Conservation (phyloP, 192 early-diverging fungal genomes). For the Phlyctochytrium arcticum region DNA sequence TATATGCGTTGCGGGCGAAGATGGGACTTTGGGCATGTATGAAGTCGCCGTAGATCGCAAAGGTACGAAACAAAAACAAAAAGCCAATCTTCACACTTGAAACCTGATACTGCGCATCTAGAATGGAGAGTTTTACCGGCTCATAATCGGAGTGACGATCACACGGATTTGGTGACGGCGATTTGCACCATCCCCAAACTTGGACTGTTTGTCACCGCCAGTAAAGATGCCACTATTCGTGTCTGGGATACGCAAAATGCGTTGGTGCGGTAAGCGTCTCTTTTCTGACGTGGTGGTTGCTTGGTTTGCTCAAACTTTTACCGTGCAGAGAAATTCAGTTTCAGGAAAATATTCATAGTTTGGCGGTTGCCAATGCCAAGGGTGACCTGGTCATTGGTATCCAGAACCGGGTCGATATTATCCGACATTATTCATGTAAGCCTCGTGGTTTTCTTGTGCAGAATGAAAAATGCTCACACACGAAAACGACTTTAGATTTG, state of each 20-base stretch:
- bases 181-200: conserved; percentile 30
- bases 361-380: conserved; percentile 29
- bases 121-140: conserved; percentile 31
- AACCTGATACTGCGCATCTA: not conserved
- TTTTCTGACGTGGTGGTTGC: not conserved
- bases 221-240: conserved; percentile 35
- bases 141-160: conserved; percentile 46
- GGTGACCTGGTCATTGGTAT: conserved; percentile 45
- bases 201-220: conserved; percentile 34
- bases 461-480: too few species aligned
- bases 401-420: conserved; percentile 40
- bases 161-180: conserved; percentile 38
- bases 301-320: not conserved
- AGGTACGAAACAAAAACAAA: too few species aligned
- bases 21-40: conserved; percentile 41
- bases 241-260: conserved; percentile 48
- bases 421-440: conserved; percentile 27
- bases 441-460: too few species aligned
- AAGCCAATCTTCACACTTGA: too few species aligned
- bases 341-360: conserved; percentile 32
- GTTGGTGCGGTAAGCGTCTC: conserved; percentile 32
- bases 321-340: conserved; percentile 45
- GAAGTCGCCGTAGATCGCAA: conserved; percentile 20
- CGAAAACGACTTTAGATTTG: conserved; percentile 20
- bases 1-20: conserved; percentile 35